A percentile compares a stretch with the other conserved stretches of the same genome.
Evolutionary conservation across 148 eudicot genomes (phyloP).

Genomic region (Cornus controversa): DNA sequence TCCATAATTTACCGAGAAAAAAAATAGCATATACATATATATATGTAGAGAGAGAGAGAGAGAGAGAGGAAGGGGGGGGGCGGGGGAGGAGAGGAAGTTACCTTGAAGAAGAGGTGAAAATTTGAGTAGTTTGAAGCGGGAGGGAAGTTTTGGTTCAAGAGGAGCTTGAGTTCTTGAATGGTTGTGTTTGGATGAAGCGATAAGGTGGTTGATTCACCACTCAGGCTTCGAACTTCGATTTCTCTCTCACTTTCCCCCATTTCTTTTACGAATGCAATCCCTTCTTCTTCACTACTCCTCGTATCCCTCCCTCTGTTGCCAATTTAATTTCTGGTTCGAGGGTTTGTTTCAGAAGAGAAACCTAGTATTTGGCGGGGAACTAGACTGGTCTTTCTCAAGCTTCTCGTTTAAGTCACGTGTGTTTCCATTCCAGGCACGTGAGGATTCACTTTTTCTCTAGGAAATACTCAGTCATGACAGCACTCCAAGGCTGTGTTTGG

Average conservation of each 20-base stretch:
- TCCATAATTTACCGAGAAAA: too few relatives aligned
- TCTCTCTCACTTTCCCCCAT: conserved; percentile 23
- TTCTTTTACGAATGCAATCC: background rate
- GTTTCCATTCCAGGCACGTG: background rate
- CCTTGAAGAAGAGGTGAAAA: conserved; percentile 82
- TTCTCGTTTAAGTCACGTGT: background rate
- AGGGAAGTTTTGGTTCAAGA: conserved; percentile 44
- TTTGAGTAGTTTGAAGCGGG: conserved; percentile 54
- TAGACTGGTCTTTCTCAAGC: background rate
- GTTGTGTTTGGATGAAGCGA: conserved; percentile 43
- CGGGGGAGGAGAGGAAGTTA: background rate
- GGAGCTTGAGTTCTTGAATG: conserved; percentile 56
- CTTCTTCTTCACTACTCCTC: background rate
- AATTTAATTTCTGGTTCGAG: background rate
- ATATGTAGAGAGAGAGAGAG: background rate
- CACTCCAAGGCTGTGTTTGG: too few relatives aligned
- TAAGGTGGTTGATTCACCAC: conserved; percentile 65
- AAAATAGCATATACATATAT: background rate
- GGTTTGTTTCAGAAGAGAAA: background rate
- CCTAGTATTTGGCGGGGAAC: background rate
- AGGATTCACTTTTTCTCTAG: too few relatives aligned
- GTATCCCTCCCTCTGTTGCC: too few relatives aligned
- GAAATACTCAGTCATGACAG: too few relatives aligned
- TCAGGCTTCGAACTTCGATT: conserved; percentile 56
- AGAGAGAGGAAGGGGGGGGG: background rate